Conservation (phyloP, 176 grass and related monocot species). For the Aegilops sharonensis region DNA sequence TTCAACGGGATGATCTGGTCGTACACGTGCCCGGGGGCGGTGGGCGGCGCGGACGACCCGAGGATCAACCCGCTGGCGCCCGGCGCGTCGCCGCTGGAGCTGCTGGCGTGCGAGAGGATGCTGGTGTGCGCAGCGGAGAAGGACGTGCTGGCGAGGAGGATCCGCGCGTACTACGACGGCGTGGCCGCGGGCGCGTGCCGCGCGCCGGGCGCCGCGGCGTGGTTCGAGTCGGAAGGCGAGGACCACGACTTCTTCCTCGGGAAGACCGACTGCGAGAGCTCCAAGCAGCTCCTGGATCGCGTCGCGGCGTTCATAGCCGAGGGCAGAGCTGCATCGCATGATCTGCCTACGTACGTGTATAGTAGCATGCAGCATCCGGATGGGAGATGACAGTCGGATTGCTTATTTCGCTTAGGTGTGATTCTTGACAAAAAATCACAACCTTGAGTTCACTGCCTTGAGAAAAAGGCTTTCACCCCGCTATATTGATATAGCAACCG, state of each 20-base stretch:
- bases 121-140: constrained; percentile 29
- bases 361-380: background rate
- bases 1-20: constrained; percentile 30
- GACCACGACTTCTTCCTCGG: constrained; percentile 43
- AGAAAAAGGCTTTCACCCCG: too few relatives aligned
- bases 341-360: background rate
- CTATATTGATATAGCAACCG: too few relatives aligned
- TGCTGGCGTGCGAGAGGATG: constrained; percentile 35
- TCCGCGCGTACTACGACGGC: background rate
- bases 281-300: constrained; percentile 30
- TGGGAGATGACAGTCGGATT: too few relatives aligned
- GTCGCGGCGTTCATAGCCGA: constrained; percentile 29
- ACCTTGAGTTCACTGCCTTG: too few relatives aligned
- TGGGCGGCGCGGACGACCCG: constrained; percentile 41
- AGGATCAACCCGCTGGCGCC: constrained; percentile 37
- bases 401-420: too few relatives aligned
- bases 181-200: constrained; percentile 32
- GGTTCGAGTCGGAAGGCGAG: constrained; percentile 44
- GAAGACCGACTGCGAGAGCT: constrained; percentile 17
- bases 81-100: constrained; percentile 20
- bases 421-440: too few relatives aligned
- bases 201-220: constrained; percentile 37
- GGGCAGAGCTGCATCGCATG: background rate
- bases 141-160: constrained; percentile 28
- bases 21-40: constrained; percentile 37